Evolutionary conservation across 352 stramenopile genomes (phyloP), one percentile per base, ranked within the genome.

Genomic region (Globisporangium cylindrosporum): DNA sequence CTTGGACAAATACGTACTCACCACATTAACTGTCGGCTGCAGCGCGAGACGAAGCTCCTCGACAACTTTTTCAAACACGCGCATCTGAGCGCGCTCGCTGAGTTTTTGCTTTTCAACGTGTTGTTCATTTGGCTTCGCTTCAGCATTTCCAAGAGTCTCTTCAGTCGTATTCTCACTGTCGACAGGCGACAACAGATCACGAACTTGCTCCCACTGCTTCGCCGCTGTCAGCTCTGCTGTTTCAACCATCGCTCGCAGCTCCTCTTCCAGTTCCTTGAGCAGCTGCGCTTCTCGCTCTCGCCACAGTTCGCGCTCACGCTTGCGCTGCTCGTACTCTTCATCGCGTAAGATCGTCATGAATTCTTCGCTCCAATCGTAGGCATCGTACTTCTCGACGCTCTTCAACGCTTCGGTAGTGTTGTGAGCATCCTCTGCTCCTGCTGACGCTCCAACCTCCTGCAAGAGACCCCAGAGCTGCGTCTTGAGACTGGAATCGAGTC

Each of bases 311-410:
- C 86, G 77, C n/a, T 89, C 81, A 7, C 66, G 72, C 60, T 92
- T 88, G 2, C 68, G 68, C 32, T 75, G 56, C 29, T 80, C 75
- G 57, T 78, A 69, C 34, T 90, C 74, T 61, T 90, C 62, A n/a
- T 85, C 75, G 25, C 78, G 78, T 0, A 79, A 64, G 25, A 76
- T 71, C 9, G 76, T 69, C 38, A 92, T 25, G 18, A 84, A 75
- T 15, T 78, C 70, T 55, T 93, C 82, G 3, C 75, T 73, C 82
- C 82, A 90, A 49, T 89, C 72, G 62, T 88, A 92, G n/a, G 93
- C 74, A 32, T 87, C 75, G 51, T 86, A 71, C 48, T 82, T 78
- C 25, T 88, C 75, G 3, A 84, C 63, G 25, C 72, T 73, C 38
- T 62, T 60, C 46, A 77, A 74, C 12, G 58, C 74, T 1, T 75